Evolutionary conservation across 495 filamentous ascomycete species (phyloP).

Genomic region (Penicillium coffeae): DNA sequence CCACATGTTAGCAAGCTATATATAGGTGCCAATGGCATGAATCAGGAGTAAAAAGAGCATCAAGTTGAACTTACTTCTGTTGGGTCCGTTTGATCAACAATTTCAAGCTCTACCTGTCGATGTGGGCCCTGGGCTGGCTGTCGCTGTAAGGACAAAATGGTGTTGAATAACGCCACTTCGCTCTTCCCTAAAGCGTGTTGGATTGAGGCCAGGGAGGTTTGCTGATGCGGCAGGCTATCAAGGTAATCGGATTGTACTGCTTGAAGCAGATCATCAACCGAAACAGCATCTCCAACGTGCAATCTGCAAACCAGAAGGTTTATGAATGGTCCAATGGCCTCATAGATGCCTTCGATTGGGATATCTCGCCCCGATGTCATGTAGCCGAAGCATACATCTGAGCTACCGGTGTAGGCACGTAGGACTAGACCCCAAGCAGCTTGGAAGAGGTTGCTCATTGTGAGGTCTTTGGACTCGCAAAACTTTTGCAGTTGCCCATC

Average conservation of each 20-base stretch:
- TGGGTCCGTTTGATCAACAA: not conserved
- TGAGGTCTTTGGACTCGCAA: constrained; percentile 13
- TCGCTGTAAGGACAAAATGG: not conserved
- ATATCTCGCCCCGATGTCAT: constrained; percentile 24
- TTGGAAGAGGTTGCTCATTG: constrained; percentile 29
- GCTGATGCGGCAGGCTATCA: constrained; percentile 32
- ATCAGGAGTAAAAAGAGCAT: too few species aligned
- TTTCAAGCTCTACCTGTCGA: not conserved
- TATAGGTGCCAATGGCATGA: too few species aligned
- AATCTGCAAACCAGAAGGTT: constrained; percentile 31
- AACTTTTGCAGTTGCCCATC: constrained; percentile 8
- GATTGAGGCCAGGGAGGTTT: constrained; percentile 33
- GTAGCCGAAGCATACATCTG: constrained; percentile 39
- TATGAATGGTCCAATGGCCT: constrained; percentile 34
- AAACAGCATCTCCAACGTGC: not conserved
- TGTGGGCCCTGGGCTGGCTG: not conserved
- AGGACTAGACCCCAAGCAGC: constrained; percentile 40
- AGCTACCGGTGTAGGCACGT: constrained; percentile 28
- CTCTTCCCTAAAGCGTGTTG: not conserved
- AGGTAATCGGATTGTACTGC: constrained; percentile 34
- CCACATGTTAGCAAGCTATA: too few species aligned
- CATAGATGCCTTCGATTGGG: constrained; percentile 24
- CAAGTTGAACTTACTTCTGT: too few species aligned
- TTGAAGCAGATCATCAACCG: constrained; percentile 25
- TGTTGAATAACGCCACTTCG: constrained; percentile 3